Conservation (phyloP, 2,329 filamentous ascomycete genomes). For the Beauveria australis region DNA sequence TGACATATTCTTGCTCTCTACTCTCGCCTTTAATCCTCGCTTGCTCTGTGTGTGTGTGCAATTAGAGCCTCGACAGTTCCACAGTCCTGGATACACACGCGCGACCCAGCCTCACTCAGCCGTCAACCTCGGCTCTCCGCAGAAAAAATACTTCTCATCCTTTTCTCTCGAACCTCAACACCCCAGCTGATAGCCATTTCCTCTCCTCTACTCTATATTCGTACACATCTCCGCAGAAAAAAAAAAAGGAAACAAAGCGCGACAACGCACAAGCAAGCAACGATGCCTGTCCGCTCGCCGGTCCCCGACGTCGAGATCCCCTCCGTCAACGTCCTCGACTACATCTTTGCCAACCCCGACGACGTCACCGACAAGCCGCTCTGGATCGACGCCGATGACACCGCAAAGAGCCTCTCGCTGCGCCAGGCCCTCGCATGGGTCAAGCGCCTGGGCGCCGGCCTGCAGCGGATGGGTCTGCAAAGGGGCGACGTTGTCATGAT, state of each 20-base stretch:
- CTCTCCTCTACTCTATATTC: background rate
- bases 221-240: no score
- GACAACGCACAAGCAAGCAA: background rate
- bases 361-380: constrained; percentile 36
- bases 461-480: constrained; percentile 36
- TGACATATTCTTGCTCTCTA: no score
- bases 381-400: constrained; percentile 44
- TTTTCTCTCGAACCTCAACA: no score
- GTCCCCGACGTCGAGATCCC: constrained; percentile 35
- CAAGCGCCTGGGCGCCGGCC: constrained; percentile 40
- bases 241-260: no score
- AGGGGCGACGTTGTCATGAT: constrained; percentile 45
- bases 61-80: background rate
- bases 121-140: background rate
- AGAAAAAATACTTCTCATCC: background rate
- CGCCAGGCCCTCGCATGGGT: constrained; percentile 41
- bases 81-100: background rate
- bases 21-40: background rate
- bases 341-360: constrained; percentile 24
- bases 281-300: constrained; percentile 35
- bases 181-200: background rate
- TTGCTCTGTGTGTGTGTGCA: background rate
- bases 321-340: constrained; percentile 34
- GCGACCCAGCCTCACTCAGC: background rate
- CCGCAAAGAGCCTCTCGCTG: constrained; percentile 35